Percentiles rank a stretch among this genome's conserved stretches.
phyloP scores from a whole-genome alignment of 169 alveolate species.

The Miamiensis avidus region DNA sequence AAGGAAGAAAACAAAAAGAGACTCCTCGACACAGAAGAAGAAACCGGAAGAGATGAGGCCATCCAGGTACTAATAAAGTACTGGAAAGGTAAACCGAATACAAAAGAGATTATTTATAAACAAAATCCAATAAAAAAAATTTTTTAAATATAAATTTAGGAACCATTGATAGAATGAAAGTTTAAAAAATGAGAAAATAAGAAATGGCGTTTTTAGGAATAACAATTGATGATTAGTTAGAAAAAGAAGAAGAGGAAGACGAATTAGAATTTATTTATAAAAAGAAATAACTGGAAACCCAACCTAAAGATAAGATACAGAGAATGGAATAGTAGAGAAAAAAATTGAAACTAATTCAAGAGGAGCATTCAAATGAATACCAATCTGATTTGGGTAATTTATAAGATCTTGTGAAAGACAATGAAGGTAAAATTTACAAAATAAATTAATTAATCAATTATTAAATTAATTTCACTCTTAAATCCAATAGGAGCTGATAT shows the following conservation, averaged over 20 bases:
- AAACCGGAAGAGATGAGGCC: conserved; percentile 57
- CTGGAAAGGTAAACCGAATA: conserved; percentile 67
- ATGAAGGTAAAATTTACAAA: conserved; percentile 58
- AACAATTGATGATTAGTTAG: conserved; percentile 56
- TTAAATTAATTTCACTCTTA: too few relatives aligned
- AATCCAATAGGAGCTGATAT: conserved; percentile 52
- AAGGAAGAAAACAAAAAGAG: conserved; percentile 60
- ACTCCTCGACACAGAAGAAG: conserved; percentile 58
- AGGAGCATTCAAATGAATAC: conserved; percentile 60
- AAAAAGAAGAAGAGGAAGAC: conserved; percentile 16
- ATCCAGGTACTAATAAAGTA: conserved; percentile 63
- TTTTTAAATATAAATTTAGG: conserved; percentile 24
- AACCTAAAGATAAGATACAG: conserved; percentile 21
- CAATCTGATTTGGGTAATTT: conserved; percentile 62
- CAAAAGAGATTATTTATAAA: conserved; percentile 40
- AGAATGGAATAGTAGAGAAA: conserved; percentile 54
- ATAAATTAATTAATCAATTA: neutral
- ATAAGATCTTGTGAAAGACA: conserved; percentile 65
- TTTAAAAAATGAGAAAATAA: conserved; percentile 70
- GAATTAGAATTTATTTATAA: neutral
- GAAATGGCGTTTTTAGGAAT: conserved; percentile 81
- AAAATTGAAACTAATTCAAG: conserved; percentile 61
- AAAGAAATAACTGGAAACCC: neutral
- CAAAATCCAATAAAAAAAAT: conserved; percentile 1
- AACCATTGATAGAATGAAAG: conserved; percentile 41